These are phyloP conservation scores for Tephrocybe sp. DNA, from an alignment of 768 basidiomycete species.

Conservation along the genomic window DNA sequence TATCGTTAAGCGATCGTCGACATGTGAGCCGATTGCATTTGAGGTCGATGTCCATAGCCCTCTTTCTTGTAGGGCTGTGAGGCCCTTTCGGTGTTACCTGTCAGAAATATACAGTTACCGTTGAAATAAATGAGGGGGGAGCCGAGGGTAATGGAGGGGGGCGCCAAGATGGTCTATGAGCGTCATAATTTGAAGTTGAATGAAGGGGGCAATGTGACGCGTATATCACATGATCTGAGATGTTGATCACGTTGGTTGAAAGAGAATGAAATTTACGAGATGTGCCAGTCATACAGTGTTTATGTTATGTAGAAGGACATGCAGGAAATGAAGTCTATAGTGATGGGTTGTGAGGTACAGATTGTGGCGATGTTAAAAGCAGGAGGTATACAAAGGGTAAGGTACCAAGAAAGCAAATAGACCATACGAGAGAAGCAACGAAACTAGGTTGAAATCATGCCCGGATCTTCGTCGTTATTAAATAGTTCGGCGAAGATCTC, in stretches of 20 bases:
- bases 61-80: background rate
- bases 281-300: conserved; percentile 9
- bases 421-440: conserved; percentile 1
- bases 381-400: conserved; percentile 15
- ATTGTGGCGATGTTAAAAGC: conserved; percentile 11
- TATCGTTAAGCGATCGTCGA: conserved; percentile 65
- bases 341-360: conserved; percentile 13
- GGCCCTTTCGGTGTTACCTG: background rate
- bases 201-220: too few species aligned
- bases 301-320: conserved; percentile 4
- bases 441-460: conserved; percentile 70
- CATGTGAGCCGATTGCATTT: conserved; percentile 82
- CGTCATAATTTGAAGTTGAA: too few species aligned
- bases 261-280: too few species aligned
- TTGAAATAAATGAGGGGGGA: too few species aligned
- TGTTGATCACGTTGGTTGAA: conserved; percentile 1
- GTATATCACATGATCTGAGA: too few species aligned
- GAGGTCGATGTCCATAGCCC: conserved; percentile 73
- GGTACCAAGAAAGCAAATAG: conserved; percentile 10
- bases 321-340: conserved; percentile 14
- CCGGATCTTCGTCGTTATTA: conserved; percentile 61
- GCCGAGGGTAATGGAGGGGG: too few species aligned
- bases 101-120: background rate
- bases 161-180: too few species aligned
- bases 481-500: conserved; percentile 82